Conservation (phyloP, 148 eudicot species). For the Rhododendron henanense region DNA sequence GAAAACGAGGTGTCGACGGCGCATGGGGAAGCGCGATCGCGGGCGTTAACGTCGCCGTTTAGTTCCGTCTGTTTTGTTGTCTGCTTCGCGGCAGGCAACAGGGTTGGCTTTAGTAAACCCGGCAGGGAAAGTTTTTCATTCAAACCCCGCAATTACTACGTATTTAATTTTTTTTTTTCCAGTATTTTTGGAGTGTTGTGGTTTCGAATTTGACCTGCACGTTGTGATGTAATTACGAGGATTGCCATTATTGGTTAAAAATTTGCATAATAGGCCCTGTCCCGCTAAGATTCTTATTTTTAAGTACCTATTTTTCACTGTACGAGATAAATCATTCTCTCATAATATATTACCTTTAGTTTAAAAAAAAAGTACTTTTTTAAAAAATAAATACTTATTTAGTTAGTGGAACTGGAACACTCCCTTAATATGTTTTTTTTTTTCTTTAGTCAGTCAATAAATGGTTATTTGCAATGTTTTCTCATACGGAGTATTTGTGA, state of each 20-base stretch:
- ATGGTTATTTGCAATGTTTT: too few relatives aligned
- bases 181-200: neutral
- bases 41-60: constrained; percentile 18
- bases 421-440: too few relatives aligned
- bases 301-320: too few relatives aligned
- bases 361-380: too few relatives aligned
- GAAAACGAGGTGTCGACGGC: neutral
- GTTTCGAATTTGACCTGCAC: neutral
- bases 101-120: constrained; percentile 39
- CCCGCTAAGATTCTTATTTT: too few relatives aligned
- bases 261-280: too few relatives aligned
- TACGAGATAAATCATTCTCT: too few relatives aligned
- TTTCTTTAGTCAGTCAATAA: neutral
- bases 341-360: too few relatives aligned
- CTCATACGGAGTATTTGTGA: neutral
- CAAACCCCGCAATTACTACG: neutral
- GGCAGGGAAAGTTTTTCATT: constrained; percentile 13
- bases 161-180: neutral
- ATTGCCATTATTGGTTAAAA: neutral
- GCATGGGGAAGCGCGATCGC: neutral
- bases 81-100: constrained; percentile 52
- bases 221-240: neutral
- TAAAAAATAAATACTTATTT: too few relatives aligned
- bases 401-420: too few relatives aligned
- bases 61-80: constrained; percentile 33